Base-by-base conservation (phyloP, 1,284 basidiomycete genomes). In the Coniferiporia sulphurascens region DNA sequence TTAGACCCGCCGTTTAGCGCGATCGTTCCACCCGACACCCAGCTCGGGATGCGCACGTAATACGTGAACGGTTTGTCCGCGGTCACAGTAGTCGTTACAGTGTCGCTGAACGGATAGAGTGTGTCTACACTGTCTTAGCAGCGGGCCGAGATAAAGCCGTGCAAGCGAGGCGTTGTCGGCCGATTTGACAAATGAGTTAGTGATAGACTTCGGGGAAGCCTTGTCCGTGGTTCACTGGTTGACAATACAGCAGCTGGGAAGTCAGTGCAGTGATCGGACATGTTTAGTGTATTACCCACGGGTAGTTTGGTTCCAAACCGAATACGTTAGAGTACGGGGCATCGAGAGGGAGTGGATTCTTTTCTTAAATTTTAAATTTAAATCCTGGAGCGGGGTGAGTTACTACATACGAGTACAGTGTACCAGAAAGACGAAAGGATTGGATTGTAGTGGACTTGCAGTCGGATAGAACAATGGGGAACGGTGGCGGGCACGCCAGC, bases 141-240 rank as follows among this genome's bases (percentile, higher is more conserved):
- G 79, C 3, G 82, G 82, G 3, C 81, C 82, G n/a, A 84, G 73
- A 65, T 83, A 83, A 3, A 82, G 67, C 38, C 84, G 81, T 10
- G 81, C 78, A 3, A 84, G 73, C 0, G 79, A 79, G 27, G 71
- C 67, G 44, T 74, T 67, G 68, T 82, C 78, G 2, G 79, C 72
- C 3, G 80, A 80, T 0, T 73, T 76, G 10, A 83, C 70, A 68
- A 85, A 83, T 1, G 81, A 74, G 65, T 83, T 83, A n/a, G 78
- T 73, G 55, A 82, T 75, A 66, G 84, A 84, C 65, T 84, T 85
- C 1, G n/a, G 83, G 82, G 76, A 78, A 83, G 43, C 82, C 82
- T 67, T 83, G 82, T 6, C 82, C 81, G 64, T 81, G 79, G 61
- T 84, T 84, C 60, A 84, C 82, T 1, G 81, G n/a, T n/a, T n/a